A percentile compares a stretch with the other conserved stretches of the same genome.
phyloP scores from a whole-genome alignment of 164 flowering plant genomes.

The Stephania cephalantha region DNA sequence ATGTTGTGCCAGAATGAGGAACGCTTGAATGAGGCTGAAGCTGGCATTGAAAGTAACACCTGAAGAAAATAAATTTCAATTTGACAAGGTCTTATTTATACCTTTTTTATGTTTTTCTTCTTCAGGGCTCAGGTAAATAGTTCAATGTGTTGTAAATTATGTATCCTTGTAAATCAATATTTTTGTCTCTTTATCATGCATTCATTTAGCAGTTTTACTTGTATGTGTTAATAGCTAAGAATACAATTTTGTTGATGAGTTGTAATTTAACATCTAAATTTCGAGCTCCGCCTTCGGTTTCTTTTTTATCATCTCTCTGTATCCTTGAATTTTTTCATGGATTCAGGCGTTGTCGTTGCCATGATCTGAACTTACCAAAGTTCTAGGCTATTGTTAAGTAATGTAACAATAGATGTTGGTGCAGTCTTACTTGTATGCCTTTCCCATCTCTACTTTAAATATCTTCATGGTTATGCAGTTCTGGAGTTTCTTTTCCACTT shows the following conservation, averaged over 20 bases:
- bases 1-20: constrained; percentile 38
- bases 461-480: no score
- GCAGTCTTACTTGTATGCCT: no score
- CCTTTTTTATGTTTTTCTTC: neutral
- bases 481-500: no score
- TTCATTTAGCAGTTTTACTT: neutral
- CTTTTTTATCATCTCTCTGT: neutral
- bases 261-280: neutral
- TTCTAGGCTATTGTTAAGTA: no score
- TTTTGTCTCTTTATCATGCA: neutral
- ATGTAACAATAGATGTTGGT: no score
- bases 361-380: no score
- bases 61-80: neutral
- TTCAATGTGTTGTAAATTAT: neutral
- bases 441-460: no score
- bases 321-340: neutral
- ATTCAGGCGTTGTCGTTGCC: neutral
- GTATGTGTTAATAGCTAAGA: neutral
- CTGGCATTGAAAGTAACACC: constrained; percentile 39
- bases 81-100: no score
- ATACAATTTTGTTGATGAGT: neutral
- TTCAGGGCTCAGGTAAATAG: neutral
- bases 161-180: neutral
- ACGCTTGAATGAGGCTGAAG: constrained; percentile 60
- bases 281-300: neutral